A percentile compares a stretch with the other conserved stretches of the same genome.
Evolutionary conservation across 768 basidiomycete species (phyloP).

Genomic region (Auricularia sp.): DNA sequence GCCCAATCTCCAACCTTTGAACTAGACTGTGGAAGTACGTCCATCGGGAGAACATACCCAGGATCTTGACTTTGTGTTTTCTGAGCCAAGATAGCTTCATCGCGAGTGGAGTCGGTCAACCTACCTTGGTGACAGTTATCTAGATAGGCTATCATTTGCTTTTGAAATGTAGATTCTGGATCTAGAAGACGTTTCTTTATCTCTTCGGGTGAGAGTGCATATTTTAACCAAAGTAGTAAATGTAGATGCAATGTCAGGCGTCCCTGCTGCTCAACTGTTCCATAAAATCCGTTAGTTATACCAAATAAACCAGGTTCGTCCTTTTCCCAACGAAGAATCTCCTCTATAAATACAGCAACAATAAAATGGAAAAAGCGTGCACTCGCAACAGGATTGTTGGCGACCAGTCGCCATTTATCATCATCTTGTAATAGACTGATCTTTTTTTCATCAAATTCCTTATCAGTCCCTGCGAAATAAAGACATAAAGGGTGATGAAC

Average conservation of each 20-base stretch:
- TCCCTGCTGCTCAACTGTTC: slow-evolving; percentile 32
- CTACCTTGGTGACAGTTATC: too few relatives aligned
- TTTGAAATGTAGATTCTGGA: too few relatives aligned
- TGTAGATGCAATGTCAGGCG: slow-evolving; percentile 29
- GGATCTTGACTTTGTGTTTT: too few relatives aligned
- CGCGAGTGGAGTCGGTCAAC: too few relatives aligned
- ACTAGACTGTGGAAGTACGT: too few relatives aligned
- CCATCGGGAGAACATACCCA: too few relatives aligned
- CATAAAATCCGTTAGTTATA: slow-evolving; percentile 23
- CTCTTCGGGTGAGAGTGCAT: neutral
- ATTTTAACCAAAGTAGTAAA: slow-evolving; percentile 25
- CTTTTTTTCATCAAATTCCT: slow-evolving; percentile 12
- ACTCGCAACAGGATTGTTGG: slow-evolving; percentile 1
- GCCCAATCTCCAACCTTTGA: too few relatives aligned
- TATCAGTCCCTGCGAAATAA: slow-evolving; percentile 21
- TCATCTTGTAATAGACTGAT: slow-evolving; percentile 3
- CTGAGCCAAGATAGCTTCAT: too few relatives aligned
- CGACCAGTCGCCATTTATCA: neutral
- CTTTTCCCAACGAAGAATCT: neutral
- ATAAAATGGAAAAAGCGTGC: slow-evolving; percentile 3
- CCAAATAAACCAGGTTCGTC: slow-evolving; percentile 21
- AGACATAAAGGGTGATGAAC: slow-evolving; percentile 22
- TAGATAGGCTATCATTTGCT: too few relatives aligned
- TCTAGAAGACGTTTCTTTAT: too few relatives aligned
- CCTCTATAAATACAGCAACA: neutral